phyloP scores from a whole-genome alignment of 1,284 basidiomycete genomes.

The Sporisorium sorghi region DNA sequence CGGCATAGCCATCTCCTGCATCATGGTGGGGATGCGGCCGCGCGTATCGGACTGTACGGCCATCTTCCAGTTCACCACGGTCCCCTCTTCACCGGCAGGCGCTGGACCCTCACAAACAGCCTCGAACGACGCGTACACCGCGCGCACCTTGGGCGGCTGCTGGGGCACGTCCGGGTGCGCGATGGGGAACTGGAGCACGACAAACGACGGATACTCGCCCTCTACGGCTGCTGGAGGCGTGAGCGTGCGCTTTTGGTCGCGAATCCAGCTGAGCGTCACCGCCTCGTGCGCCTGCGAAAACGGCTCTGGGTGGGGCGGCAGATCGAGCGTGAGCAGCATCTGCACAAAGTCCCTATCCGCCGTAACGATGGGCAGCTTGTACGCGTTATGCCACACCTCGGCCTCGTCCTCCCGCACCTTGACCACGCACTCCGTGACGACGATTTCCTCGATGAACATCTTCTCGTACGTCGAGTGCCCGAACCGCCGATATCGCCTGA shows the following conservation, averaged over 20 bases:
- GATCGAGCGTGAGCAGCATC: constrained; percentile 59
- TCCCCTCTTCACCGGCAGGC: neutral
- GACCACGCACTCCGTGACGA: constrained; percentile 39
- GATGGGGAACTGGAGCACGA: constrained; percentile 58
- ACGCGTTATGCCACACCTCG: constrained; percentile 57
- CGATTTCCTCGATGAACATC: constrained; percentile 56
- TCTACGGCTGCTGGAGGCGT: constrained; percentile 22
- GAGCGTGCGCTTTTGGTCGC: constrained; percentile 19
- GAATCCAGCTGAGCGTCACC: constrained; percentile 29
- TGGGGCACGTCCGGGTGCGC: constrained; percentile 39
- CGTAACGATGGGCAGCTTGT: constrained; percentile 58
- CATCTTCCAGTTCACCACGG: constrained; percentile 52
- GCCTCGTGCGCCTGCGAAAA: constrained; percentile 56
- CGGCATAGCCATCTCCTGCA: constrained; percentile 62
- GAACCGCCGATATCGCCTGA: constrained; percentile 48
- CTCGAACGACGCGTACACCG: constrained; percentile 61
- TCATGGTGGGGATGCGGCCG: constrained; percentile 57
- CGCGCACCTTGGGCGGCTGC: constrained; percentile 48
- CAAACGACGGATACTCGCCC: constrained; percentile 49
- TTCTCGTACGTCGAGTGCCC: constrained; percentile 55
- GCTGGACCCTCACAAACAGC: constrained; percentile 48
- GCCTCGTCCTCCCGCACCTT: constrained; percentile 41
- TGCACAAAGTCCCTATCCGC: constrained; percentile 64
- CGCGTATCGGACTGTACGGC: constrained; percentile 57
- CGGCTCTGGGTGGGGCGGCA: constrained; percentile 53